Evolutionary conservation across 2,329 filamentous ascomycete species (phyloP).

Genomic region (Pseudodiploospora longispora): DNA sequence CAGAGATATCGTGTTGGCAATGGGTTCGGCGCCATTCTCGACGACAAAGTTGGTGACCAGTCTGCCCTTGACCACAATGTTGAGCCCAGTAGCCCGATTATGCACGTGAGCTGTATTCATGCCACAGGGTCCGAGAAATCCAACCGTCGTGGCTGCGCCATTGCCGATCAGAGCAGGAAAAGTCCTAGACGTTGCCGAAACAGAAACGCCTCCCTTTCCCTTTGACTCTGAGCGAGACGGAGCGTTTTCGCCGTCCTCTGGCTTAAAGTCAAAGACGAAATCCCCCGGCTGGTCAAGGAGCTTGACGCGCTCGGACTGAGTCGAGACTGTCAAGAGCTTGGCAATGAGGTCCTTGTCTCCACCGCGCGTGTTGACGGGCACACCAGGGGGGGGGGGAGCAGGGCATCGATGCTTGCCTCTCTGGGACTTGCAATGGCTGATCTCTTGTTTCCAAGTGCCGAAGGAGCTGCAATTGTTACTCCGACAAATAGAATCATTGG

Average conservation of each 20-base stretch:
- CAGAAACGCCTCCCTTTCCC: conserved; percentile 28
- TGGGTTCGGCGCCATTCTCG: conserved; percentile 33
- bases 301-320: conserved; percentile 22
- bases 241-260: conserved; percentile 4
- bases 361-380: conserved; percentile 20
- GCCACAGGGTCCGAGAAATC: conserved; percentile 40
- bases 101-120: conserved; percentile 44
- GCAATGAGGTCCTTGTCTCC: conserved; percentile 19
- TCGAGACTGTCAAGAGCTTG: conserved; percentile 21
- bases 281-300: conserved; percentile 26
- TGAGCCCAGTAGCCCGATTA: conserved; percentile 39
- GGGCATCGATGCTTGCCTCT: too few species aligned
- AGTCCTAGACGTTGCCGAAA: conserved; percentile 36
- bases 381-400: conserved; percentile 13
- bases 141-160: conserved; percentile 37
- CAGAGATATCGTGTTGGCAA: conserved; percentile 28
- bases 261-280: conserved; percentile 36
- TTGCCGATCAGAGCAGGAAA: conserved; percentile 44
- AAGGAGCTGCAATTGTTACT: too few species aligned
- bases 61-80: conserved; percentile 35
- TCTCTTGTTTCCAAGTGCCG: too few species aligned
- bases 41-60: conserved; percentile 36
- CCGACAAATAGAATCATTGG: too few species aligned
- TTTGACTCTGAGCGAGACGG: conserved; percentile 8
- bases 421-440: too few species aligned